phyloP scores from a whole-genome alignment of 2,329 filamentous ascomycete species.

The Claviceps pazoutovae region DNA sequence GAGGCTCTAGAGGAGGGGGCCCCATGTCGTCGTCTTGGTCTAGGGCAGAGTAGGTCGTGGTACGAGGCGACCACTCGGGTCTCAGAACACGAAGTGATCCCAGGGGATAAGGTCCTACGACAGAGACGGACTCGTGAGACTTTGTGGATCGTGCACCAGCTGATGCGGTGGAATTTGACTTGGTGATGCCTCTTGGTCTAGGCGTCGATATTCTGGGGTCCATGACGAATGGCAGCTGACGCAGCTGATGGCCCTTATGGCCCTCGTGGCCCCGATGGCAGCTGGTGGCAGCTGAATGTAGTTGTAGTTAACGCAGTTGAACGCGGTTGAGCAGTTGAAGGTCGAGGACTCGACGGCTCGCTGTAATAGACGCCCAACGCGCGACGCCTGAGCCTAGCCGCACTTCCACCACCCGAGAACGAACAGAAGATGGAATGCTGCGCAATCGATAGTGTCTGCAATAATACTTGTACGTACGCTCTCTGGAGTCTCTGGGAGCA shows the following conservation, averaged over 20 bases:
- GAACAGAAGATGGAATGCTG: too few relatives aligned
- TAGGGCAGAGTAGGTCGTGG: neutral
- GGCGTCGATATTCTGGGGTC: constrained; percentile 11
- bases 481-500: too few relatives aligned
- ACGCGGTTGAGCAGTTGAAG: too few relatives aligned
- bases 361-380: too few relatives aligned
- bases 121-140: constrained; percentile 24
- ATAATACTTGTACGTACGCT: too few relatives aligned
- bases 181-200: constrained; percentile 16
- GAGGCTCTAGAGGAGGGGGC: constrained; percentile 19
- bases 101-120: constrained; percentile 26
- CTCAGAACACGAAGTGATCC: constrained; percentile 28
- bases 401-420: too few relatives aligned
- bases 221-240: constrained; percentile 8
- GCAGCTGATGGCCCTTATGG: neutral
- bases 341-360: too few relatives aligned
- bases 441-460: too few relatives aligned
- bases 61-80: constrained; percentile 8
- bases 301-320: neutral
- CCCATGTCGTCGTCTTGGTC: constrained; percentile 14
- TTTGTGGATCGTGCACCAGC: constrained; percentile 15
- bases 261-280: neutral
- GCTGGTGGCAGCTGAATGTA: neutral
- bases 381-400: too few relatives aligned
- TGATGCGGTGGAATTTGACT: constrained; percentile 20